phyloP scores from a whole-genome alignment of 1,139 yeast genomes.

The Diutina siamensis region DNA sequence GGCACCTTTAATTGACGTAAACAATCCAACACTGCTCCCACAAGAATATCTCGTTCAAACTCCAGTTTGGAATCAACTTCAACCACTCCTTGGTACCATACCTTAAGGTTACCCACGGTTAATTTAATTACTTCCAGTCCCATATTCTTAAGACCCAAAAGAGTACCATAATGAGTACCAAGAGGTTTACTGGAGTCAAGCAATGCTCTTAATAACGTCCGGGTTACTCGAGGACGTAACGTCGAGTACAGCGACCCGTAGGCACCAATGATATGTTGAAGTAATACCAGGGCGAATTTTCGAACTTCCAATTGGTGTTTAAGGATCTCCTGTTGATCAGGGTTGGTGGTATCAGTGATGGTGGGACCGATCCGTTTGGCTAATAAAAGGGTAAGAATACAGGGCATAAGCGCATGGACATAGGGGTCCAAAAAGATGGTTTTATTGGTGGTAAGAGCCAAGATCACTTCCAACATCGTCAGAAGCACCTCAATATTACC shows the following conservation, averaged over 20 bases:
- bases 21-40: slow-evolving; percentile 43
- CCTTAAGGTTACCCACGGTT: slow-evolving; percentile 71
- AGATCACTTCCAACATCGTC: slow-evolving; percentile 86
- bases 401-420: slow-evolving; percentile 93
- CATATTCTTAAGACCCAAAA: slow-evolving; percentile 70
- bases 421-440: slow-evolving; percentile 91
- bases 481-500: slow-evolving; percentile 60
- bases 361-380: slow-evolving; percentile 81
- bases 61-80: slow-evolving; percentile 26
- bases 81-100: slow-evolving; percentile 59
- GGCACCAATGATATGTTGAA: slow-evolving; percentile 63
- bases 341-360: slow-evolving; percentile 18
- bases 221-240: slow-evolving; percentile 83
- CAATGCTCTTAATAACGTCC: slow-evolving; percentile 85
- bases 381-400: slow-evolving; percentile 75
- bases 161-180: slow-evolving; percentile 89
- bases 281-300: slow-evolving; percentile 77
- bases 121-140: slow-evolving; percentile 87
- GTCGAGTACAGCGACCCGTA: slow-evolving; percentile 87
- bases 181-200: slow-evolving; percentile 66
- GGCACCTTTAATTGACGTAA: slow-evolving; percentile 34
- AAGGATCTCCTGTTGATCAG: slow-evolving; percentile 19
- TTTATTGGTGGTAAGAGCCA: slow-evolving; percentile 73
- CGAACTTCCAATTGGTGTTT: slow-evolving; percentile 53
- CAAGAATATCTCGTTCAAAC: slow-evolving; percentile 34